These are phyloP conservation scores for Yueomyces sp. DNA, from an alignment of 805 yeast genomes.

Conservation along the genomic window DNA sequence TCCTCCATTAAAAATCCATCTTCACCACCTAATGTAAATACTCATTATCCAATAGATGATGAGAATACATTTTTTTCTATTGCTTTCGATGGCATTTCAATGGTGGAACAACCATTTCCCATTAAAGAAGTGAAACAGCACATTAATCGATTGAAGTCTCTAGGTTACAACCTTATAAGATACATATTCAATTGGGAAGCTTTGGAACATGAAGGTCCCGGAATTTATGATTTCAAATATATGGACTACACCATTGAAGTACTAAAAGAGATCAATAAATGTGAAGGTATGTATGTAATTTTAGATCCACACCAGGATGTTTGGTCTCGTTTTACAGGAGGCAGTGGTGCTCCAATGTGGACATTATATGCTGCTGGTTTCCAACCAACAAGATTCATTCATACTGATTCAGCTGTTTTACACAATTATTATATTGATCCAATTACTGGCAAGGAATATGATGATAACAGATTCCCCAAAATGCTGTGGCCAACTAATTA, in stretches of 20 bases:
- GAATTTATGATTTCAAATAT: conserved; percentile 62
- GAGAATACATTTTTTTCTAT: conserved; percentile 39
- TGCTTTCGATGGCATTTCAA: conserved; percentile 58
- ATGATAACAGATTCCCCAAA: conserved; percentile 38
- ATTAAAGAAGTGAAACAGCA: conserved; percentile 60
- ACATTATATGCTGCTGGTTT: conserved; percentile 81
- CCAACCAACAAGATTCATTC: conserved; percentile 57
- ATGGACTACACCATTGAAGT: conserved; percentile 56
- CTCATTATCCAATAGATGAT: conserved; percentile 21
- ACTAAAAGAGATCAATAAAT: conserved; percentile 38
- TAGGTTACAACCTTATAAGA: conserved; percentile 75
- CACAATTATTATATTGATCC: conserved; percentile 41
- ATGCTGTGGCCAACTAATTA: conserved; percentile 94
- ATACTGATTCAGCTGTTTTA: conserved; percentile 67
- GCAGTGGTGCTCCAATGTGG: conserved; percentile 93
- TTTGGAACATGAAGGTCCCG: conserved; percentile 80
- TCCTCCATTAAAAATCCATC: conserved; percentile 61
- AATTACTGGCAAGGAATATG: conserved; percentile 28
- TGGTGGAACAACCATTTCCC: conserved; percentile 73
- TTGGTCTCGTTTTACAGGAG: conserved; percentile 83
- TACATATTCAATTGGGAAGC: conserved; percentile 87
- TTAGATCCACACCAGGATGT: conserved; percentile 90
- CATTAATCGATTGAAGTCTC: conserved; percentile 51
- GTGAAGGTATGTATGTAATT: conserved; percentile 68
- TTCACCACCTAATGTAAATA: conserved; percentile 31